Evolutionary conservation across 768 basidiomycete genomes (phyloP).

Genomic region (Pulveroboletus sp.): DNA sequence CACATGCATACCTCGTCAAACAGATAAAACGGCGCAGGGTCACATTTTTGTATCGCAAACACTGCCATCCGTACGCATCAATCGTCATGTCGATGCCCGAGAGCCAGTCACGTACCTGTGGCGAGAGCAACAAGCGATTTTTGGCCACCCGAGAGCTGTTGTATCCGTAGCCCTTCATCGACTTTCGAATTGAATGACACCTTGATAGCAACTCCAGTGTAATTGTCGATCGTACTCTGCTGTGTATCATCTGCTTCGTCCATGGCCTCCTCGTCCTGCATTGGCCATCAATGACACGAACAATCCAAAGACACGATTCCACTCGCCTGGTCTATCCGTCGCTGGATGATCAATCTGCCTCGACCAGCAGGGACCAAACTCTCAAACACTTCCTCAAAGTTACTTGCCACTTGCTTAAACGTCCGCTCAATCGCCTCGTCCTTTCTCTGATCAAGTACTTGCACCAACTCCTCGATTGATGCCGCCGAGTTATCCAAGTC

Average conservation of each 20-base stretch:
- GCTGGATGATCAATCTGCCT: slow-evolving; percentile 89
- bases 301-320: background rate
- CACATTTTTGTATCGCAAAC: slow-evolving; percentile 98
- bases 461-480: slow-evolving; percentile 90
- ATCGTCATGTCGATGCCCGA: background rate
- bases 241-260: slow-evolving; percentile 75
- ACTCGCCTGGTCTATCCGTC: slow-evolving; percentile 76
- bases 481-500: slow-evolving; percentile 88
- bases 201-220: slow-evolving; percentile 96
- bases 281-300: background rate
- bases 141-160: slow-evolving; percentile 96
- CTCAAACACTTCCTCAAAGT: slow-evolving; percentile 97
- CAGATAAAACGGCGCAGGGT: slow-evolving; percentile 98
- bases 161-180: slow-evolving; percentile 94
- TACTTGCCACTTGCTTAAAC: slow-evolving; percentile 96
- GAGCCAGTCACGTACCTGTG: slow-evolving; percentile 51
- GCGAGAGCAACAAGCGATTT: slow-evolving; percentile 96
- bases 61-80: slow-evolving; percentile 45
- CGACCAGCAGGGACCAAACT: slow-evolving; percentile 92
- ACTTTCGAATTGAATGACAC: slow-evolving; percentile 99
- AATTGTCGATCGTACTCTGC: slow-evolving; percentile 82
- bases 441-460: slow-evolving; percentile 93
- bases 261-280: slow-evolving; percentile 62
- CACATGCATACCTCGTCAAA: slow-evolving; percentile 76
- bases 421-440: slow-evolving; percentile 99